These are phyloP conservation scores for Curvularia lunata DNA, from an alignment of 2,329 filamentous ascomycete species.

Conservation along the genomic window DNA sequence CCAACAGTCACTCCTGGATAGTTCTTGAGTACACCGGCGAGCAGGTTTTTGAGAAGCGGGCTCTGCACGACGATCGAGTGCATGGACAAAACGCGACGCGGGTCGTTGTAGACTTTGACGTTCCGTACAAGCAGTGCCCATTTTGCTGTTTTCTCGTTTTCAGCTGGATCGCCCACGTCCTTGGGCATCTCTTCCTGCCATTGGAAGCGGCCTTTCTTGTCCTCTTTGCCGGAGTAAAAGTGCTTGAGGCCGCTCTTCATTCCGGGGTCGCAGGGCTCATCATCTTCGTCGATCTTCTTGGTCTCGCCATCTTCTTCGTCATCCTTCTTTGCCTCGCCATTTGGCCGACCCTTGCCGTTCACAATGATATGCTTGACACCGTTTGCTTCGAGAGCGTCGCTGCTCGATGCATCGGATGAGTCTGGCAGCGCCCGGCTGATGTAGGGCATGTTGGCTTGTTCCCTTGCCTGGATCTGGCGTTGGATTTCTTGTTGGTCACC, in stretches of 20 bases:
- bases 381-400: slow-evolving; percentile 9
- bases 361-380: slow-evolving; percentile 21
- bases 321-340: slow-evolving; percentile 12
- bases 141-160: slow-evolving; percentile 66
- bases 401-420: slow-evolving; percentile 16
- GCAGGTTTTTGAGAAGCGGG: slow-evolving; percentile 64
- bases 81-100: slow-evolving; percentile 65
- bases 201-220: slow-evolving; percentile 43
- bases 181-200: slow-evolving; percentile 46
- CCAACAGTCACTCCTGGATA: slow-evolving; percentile 68
- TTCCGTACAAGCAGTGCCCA: slow-evolving; percentile 58
- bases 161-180: slow-evolving; percentile 52
- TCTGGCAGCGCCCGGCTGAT: not conserved
- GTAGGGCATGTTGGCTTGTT: too few species aligned
- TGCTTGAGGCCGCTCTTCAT: slow-evolving; percentile 54
- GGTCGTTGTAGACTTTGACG: slow-evolving; percentile 55
- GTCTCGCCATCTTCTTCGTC: slow-evolving; percentile 18
- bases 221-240: slow-evolving; percentile 57
- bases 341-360: slow-evolving; percentile 17
- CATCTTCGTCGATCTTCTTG: slow-evolving; percentile 16
- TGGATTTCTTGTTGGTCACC: too few species aligned
- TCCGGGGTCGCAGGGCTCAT: slow-evolving; percentile 36
- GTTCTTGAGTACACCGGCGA: slow-evolving; percentile 62
- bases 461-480: too few species aligned
- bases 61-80: slow-evolving; percentile 71